Conservation (phyloP, 2,329 filamentous ascomycete species). For the Xylaria sp. region DNA sequence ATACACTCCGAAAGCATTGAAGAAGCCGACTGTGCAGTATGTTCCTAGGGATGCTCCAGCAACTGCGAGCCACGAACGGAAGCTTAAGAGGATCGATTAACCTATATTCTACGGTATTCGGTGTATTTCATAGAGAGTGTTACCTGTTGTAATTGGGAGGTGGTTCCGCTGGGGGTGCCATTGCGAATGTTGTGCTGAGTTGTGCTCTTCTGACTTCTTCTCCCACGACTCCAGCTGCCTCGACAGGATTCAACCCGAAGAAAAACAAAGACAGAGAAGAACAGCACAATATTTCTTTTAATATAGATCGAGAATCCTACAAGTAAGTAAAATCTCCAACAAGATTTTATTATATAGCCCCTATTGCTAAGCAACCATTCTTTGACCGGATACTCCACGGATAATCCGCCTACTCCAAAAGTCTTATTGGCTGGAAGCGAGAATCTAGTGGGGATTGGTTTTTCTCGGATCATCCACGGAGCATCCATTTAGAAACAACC, state of each 20-base stretch:
- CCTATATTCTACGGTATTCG: not conserved
- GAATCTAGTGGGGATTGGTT: not conserved
- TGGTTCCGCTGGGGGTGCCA: slow-evolving; percentile 29
- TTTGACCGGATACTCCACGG: slow-evolving; percentile 28
- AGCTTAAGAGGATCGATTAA: slow-evolving; percentile 11
- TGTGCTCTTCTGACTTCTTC: not conserved
- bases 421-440: not conserved
- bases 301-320: not conserved
- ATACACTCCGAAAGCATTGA: slow-evolving; percentile 53
- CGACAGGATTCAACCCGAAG: not conserved
- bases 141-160: slow-evolving; percentile 34
- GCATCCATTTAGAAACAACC: not conserved
- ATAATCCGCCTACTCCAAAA: slow-evolving; percentile 13
- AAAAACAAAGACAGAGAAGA: not conserved
- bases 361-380: slow-evolving; percentile 11
- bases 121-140: not conserved
- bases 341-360: not conserved
- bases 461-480: slow-evolving; percentile 28
- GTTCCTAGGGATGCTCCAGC: slow-evolving; percentile 39
- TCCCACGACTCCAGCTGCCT: not conserved
- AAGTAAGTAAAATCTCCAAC: not conserved
- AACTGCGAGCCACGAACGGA: slow-evolving; percentile 42
- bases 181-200: slow-evolving; percentile 1
- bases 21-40: slow-evolving; percentile 50
- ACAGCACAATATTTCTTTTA: not conserved